Base-by-base conservation (phyloP, 441 rosid genomes). In the Euphorbia corollata region DNA sequence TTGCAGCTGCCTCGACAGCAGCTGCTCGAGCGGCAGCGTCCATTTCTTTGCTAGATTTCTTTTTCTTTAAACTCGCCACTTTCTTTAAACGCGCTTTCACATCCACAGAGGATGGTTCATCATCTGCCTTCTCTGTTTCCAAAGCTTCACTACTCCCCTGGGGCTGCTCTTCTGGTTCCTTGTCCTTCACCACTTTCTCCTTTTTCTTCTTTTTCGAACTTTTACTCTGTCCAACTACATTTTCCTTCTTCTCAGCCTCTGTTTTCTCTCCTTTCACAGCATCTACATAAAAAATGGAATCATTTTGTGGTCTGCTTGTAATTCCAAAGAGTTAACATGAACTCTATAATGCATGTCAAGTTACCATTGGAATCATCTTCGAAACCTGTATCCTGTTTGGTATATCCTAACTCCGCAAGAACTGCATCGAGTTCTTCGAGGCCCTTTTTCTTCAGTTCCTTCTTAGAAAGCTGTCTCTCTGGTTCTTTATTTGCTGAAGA, bases 1-100 rank as follows among this genome's bases (percentile, higher is more conserved):
- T 86, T 9, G 84, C 86, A 68, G 96, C 88, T 58, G 88, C 96
- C 79, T 91, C 94, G 56, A 60, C 65, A 11, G 94, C 92, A 34
- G 84, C 96, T 47, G 87, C 87, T 70, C 77, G 75, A 0, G 96
- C 87, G 34, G 88, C 91, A 22, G 81, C 77, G 73, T 84, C 96
- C 74, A 79, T 73, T 81, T 88, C 96, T 81, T 85, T 87, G 76
- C 78, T 67, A 0, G 88, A 86, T 48, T 86, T 91, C 71, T 91
- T 89, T 92, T 89, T 91, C 76, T 81, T 87, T 11, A 50, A 3
- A 51, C 85, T 77, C 41, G 71, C 84, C 73, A 85, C 59, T 79
- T 85, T 89, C 82, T 84, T 91, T 45, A 87, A 77, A 67, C 83
- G 79, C 70, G 83, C 90, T 73, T 87, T 89, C 71, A 87, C 79